Percentiles rank a stretch among this genome's conserved stretches.
These are phyloP conservation scores for Debaryomyces sp. DNA, from an alignment of 1,139 yeast genomes.

Conservation along the genomic window DNA sequence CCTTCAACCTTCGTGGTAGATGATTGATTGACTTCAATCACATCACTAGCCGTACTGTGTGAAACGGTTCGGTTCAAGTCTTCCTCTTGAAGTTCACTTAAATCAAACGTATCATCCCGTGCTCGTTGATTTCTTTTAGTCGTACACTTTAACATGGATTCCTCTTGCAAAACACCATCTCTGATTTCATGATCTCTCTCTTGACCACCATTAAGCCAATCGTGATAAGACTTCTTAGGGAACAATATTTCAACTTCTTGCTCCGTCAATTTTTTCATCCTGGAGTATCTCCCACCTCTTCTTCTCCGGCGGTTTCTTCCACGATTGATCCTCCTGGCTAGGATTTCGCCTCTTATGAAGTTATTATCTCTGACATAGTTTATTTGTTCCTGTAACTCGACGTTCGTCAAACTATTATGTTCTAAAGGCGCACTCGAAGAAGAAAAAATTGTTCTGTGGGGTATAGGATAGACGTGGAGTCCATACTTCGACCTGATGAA, in stretches of 20 bases:
- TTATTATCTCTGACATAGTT: slow-evolving; percentile 34
- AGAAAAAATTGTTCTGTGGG: slow-evolving; percentile 24
- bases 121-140: background rate
- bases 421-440: background rate
- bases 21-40: background rate
- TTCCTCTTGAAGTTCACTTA: slow-evolving; percentile 20
- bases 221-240: slow-evolving; percentile 62
- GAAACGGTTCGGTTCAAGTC: slow-evolving; percentile 14
- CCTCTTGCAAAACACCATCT: slow-evolving; percentile 41
- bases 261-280: slow-evolving; percentile 57
- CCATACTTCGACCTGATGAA: slow-evolving; percentile 60
- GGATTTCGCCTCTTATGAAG: slow-evolving; percentile 32
- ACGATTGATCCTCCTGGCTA: slow-evolving; percentile 23
- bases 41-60: background rate
- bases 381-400: slow-evolving; percentile 39
- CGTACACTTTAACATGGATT: slow-evolving; percentile 15
- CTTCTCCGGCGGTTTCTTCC: slow-evolving; percentile 33
- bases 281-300: slow-evolving; percentile 41
- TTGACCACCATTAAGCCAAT: slow-evolving; percentile 64
- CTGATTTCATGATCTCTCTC: slow-evolving; percentile 39
- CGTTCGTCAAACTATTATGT: slow-evolving; percentile 17
- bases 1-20: slow-evolving; percentile 1
- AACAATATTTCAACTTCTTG: slow-evolving; percentile 67
- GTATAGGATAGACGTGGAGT: slow-evolving; percentile 48
- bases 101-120: slow-evolving; percentile 13